A percentile compares a stretch with the other conserved stretches of the same genome.
Conservation (phyloP, 2,329 filamentous ascomycete species). For the Ustilaginoidea virens region DNA sequence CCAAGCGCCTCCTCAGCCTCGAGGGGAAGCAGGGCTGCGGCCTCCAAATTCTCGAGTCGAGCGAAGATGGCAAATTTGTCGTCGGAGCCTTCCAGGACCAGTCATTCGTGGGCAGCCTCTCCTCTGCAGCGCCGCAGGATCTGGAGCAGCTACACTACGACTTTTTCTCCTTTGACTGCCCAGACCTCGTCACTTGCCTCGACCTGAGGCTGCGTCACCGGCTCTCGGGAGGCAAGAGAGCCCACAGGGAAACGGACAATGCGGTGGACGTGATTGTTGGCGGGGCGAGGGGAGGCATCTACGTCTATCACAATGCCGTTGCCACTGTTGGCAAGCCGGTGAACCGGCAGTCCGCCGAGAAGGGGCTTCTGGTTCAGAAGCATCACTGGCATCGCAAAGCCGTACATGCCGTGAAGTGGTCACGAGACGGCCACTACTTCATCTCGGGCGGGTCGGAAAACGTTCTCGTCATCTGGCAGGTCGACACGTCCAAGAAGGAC, state of each 20-base stretch:
- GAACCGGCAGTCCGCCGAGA: conserved; percentile 22
- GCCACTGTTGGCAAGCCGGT: conserved; percentile 34
- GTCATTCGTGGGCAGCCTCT: conserved; percentile 19
- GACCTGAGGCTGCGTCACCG: conserved; percentile 37
- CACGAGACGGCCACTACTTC: conserved; percentile 81
- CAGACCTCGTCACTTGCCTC: conserved; percentile 50
- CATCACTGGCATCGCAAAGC: conserved; percentile 85
- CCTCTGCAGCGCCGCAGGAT: conserved; percentile 8
- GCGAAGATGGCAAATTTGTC: conserved; percentile 41
- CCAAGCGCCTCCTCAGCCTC: conserved; percentile 21
- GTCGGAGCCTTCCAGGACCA: conserved; percentile 23
- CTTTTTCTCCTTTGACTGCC: conserved; percentile 41
- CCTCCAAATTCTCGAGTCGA: conserved; percentile 28
- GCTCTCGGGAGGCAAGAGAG: conserved; percentile 10
- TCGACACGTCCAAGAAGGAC: conserved; percentile 70
- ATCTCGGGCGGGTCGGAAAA: conserved; percentile 88
- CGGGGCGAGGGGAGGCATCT: conserved; percentile 59
- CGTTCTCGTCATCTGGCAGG: conserved; percentile 81
- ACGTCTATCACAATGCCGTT: conserved; percentile 66
- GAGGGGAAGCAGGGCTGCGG: conserved; percentile 19
- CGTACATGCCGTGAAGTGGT: conserved; percentile 81
- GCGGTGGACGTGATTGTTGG: conserved; percentile 66
- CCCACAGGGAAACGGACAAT: conserved; percentile 12
- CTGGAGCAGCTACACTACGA: conserved; percentile 28
- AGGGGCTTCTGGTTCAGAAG: conserved; percentile 44